Evolutionary conservation across 208 protist species (phyloP).

Genomic region (Borovskyia barvae): DNA sequence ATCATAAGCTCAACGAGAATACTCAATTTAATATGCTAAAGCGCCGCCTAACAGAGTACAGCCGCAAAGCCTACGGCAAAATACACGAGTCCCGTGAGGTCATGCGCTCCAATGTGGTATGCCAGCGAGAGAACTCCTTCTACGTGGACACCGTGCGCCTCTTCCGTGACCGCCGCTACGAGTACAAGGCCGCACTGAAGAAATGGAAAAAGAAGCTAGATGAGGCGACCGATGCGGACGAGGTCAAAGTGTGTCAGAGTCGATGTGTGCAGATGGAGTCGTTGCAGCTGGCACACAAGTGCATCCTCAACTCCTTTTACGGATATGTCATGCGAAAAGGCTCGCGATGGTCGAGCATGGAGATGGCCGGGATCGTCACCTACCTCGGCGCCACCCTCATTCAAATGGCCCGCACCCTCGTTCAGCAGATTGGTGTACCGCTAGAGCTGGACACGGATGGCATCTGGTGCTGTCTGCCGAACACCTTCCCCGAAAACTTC

Average conservation of each 20-base stretch:
- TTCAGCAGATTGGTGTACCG: slow-evolving; percentile 97
- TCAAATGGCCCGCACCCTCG: slow-evolving; percentile 94
- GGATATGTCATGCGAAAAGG: slow-evolving; percentile 99
- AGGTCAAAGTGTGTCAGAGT: slow-evolving; percentile 86
- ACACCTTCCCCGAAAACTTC: slow-evolving; percentile 97
- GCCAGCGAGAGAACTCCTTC: slow-evolving; percentile 99
- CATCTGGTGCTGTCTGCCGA: slow-evolving; percentile 99
- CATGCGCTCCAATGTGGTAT: slow-evolving; percentile 94
- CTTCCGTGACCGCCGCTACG: slow-evolving; percentile 99
- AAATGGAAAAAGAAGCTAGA: slow-evolving; percentile 93
- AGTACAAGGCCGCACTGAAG: slow-evolving; percentile 98
- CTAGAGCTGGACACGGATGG: slow-evolving; percentile 99
- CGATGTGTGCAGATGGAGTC: slow-evolving; percentile 99
- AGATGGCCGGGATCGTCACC: slow-evolving; percentile 99
- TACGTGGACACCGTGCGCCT: slow-evolving; percentile 99
- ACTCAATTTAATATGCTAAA: slow-evolving; percentile 94
- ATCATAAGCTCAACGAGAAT: slow-evolving; percentile 85
- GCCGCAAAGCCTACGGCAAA: slow-evolving; percentile 97
- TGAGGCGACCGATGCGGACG: slow-evolving; percentile 78
- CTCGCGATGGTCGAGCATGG: slow-evolving; percentile 99
- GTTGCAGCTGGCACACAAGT: slow-evolving; percentile 99
- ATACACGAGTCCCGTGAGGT: slow-evolving; percentile 92
- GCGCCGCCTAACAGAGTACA: slow-evolving; percentile 97
- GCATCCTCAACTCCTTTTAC: slow-evolving; percentile 99
- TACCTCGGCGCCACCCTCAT: slow-evolving; percentile 99